Conservation (phyloP, 176 grass and related monocot genomes). For the Miscanthus lutarioriparius region DNA sequence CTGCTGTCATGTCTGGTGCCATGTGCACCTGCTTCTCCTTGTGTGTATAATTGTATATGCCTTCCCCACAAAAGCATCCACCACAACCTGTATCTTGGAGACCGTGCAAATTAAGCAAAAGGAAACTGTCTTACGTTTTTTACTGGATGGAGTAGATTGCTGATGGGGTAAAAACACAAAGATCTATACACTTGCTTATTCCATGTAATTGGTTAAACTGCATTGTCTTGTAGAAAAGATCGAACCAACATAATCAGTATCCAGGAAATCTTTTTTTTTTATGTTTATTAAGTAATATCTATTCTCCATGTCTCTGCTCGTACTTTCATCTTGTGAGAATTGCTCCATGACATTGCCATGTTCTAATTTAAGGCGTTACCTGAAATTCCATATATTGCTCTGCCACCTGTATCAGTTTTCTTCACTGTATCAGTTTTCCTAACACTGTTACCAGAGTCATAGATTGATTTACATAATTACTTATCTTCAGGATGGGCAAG, state of each 20-base stretch:
- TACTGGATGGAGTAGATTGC: background rate
- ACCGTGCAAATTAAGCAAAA: background rate
- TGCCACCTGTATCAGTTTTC: conserved; percentile 24
- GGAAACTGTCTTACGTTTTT: background rate
- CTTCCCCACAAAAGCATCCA: background rate
- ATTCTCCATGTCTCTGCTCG: conserved; percentile 1
- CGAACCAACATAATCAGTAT: background rate
- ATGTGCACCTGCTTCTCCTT: background rate
- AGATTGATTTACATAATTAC: conserved; percentile 33
- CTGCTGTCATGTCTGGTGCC: background rate
- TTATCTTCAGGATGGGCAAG: conserved; percentile 63
- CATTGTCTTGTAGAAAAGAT: conserved; percentile 25
- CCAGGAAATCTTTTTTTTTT: background rate
- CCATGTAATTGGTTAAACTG: background rate
- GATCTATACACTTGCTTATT: background rate
- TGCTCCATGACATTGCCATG: background rate
- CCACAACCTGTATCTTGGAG: conserved; percentile 1
- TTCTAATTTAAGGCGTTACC: conserved; percentile 22
- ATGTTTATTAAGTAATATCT: conserved; percentile 1
- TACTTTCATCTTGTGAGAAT: conserved; percentile 4
- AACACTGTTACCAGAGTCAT: conserved; percentile 1
- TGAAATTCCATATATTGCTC: conserved; percentile 27
- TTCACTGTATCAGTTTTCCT: conserved; percentile 3
- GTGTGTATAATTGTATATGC: background rate
- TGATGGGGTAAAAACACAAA: conserved; percentile 9